Conservation (phyloP, 1,284 basidiomycete genomes). For the Sanghuangporus weigelae region DNA sequence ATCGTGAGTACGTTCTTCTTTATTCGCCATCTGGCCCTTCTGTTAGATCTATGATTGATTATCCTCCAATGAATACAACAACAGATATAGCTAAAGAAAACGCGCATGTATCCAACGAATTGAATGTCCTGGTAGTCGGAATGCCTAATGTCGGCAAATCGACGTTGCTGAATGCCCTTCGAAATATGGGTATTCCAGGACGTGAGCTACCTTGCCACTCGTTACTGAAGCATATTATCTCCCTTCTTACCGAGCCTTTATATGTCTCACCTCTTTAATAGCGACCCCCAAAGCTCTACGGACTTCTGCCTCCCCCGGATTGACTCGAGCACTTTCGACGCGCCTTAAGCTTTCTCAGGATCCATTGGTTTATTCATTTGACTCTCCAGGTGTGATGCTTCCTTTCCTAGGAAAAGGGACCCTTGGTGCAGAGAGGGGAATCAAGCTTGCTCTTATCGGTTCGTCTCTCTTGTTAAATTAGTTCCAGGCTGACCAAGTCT, state of each 20-base stretch:
- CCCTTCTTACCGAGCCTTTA: slow-evolving; percentile 15
- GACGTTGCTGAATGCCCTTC: slow-evolving; percentile 87
- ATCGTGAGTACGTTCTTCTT: slow-evolving; percentile 60
- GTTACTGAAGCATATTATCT: background rate
- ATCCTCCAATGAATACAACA: background rate
- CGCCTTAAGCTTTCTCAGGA: slow-evolving; percentile 75
- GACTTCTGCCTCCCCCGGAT: slow-evolving; percentile 85
- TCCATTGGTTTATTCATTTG: slow-evolving; percentile 89
- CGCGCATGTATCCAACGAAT: slow-evolving; percentile 56
- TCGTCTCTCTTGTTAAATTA: slow-evolving; percentile 16
- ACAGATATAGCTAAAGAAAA: slow-evolving; percentile 66
- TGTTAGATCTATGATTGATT: background rate
- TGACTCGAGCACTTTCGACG: slow-evolving; percentile 81
- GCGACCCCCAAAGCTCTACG: slow-evolving; percentile 80
- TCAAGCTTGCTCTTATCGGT: slow-evolving; percentile 94
- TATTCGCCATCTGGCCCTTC: background rate
- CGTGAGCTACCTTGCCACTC: slow-evolving; percentile 46
- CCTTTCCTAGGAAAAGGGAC: slow-evolving; percentile 88
- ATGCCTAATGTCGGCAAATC: slow-evolving; percentile 99
- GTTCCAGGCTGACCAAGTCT: slow-evolving; percentile 1
- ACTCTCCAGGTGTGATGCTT: slow-evolving; percentile 96
- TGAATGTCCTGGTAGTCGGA: slow-evolving; percentile 88
- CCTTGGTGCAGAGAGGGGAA: slow-evolving; percentile 81
- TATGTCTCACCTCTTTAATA: slow-evolving; percentile 20
- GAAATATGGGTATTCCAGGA: slow-evolving; percentile 83